Conservation (phyloP, 108 stramenopile genomes). For the Cylindrotheca closterium region DNA sequence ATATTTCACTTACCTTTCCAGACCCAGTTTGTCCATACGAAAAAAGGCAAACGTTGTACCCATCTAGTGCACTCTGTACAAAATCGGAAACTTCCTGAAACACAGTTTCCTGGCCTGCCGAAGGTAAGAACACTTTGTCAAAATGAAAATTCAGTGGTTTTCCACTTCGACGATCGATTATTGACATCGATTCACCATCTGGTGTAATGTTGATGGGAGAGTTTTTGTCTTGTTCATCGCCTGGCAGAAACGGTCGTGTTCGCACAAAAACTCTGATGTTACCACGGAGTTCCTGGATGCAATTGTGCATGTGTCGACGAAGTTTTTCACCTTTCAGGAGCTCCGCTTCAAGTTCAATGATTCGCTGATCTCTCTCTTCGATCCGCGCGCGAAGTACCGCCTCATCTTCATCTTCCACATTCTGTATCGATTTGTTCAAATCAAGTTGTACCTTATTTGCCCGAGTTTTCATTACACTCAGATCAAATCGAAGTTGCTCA, state of each 20-base stretch:
- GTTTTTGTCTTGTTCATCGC: constrained; percentile 51
- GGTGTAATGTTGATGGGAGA: constrained; percentile 49
- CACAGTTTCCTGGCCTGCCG: constrained; percentile 86
- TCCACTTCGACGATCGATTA: constrained; percentile 41
- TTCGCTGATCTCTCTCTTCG: constrained; percentile 79
- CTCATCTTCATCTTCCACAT: constrained; percentile 65
- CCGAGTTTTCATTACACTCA: constrained; percentile 83
- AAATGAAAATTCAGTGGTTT: constrained; percentile 68
- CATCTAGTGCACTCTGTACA: constrained; percentile 96
- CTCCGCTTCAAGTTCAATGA: constrained; percentile 78
- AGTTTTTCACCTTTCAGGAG: constrained; percentile 84
- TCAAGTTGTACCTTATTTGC: constrained; percentile 60
- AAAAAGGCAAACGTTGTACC: constrained; percentile 96
- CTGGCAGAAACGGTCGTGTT: constrained; percentile 89
- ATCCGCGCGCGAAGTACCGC: constrained; percentile 87
- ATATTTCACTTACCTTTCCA: too few species aligned
- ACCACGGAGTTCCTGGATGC: constrained; percentile 93
- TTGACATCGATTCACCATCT: constrained; percentile 56
- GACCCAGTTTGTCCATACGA: constrained; percentile 90
- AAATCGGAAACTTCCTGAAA: constrained; percentile 96
- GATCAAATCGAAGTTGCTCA: constrained; percentile 76
- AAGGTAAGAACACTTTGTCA: constrained; percentile 93
- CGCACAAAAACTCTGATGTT: constrained; percentile 95
- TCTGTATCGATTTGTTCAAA: constrained; percentile 21
- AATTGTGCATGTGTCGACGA: constrained; percentile 89